These are phyloP conservation scores for Phytophthora ohioensis DNA, from an alignment of 352 stramenopile species.

Conservation along the genomic window DNA sequence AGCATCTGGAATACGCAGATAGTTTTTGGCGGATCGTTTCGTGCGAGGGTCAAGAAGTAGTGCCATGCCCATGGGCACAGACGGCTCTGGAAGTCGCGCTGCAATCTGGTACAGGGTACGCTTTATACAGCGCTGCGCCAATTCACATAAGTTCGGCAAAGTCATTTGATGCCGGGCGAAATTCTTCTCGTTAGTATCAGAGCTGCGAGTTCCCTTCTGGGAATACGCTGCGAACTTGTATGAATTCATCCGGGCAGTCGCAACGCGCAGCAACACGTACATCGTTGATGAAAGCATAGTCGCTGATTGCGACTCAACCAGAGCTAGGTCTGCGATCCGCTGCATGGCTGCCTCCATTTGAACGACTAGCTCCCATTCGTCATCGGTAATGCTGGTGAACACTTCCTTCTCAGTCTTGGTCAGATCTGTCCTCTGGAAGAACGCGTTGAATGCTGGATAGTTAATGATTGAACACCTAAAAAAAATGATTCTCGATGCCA, in stretches of 20 bases:
- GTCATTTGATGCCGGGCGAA: background rate
- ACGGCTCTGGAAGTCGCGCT: background rate
- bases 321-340: constrained; percentile 2
- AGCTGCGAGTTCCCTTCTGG: background rate
- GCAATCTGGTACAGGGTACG: constrained; percentile 4
- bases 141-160: background rate
- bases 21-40: constrained; percentile 6
- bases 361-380: background rate
- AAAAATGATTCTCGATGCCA: constrained; percentile 6
- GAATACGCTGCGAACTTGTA: background rate
- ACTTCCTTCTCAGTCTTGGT: background rate
- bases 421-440: background rate
- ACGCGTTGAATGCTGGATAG: background rate
- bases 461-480: constrained; percentile 14
- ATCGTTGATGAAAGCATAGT: constrained; percentile 6
- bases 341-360: constrained; percentile 11
- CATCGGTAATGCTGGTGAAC: background rate
- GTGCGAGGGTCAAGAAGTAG: constrained; percentile 1
- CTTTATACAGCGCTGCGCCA: background rate
- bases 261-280: constrained; percentile 7
- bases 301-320: constrained; percentile 8
- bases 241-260: background rate
- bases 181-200: background rate
- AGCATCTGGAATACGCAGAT: background rate
- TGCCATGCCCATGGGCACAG: background rate